A percentile compares a stretch with the other conserved stretches of the same genome.
Conservation (phyloP, 2,329 filamentous ascomycete genomes). For the Penicillium sp. region DNA sequence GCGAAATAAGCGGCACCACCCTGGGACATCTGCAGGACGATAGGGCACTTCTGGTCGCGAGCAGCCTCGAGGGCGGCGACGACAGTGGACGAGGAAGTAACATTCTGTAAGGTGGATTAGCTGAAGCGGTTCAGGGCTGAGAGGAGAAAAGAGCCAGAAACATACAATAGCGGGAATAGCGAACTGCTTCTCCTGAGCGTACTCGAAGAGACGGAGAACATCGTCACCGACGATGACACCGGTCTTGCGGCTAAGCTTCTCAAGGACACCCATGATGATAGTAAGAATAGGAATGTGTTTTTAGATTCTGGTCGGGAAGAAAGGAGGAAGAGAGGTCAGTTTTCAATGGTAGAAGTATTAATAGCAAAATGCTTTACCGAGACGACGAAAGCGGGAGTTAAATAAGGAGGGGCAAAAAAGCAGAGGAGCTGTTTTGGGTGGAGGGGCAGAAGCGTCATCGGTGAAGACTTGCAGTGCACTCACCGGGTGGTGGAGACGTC, state of each 20-base stretch:
- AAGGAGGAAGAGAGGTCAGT: constrained; percentile 5
- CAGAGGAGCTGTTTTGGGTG: constrained; percentile 1
- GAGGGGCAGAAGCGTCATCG: constrained; percentile 26
- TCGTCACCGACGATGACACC: constrained; percentile 68
- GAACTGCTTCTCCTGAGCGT: constrained; percentile 82
- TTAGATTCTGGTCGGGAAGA: constrained; percentile 3
- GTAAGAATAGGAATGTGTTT: neutral
- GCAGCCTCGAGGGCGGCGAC: constrained; percentile 92
- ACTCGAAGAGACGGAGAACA: constrained; percentile 74
- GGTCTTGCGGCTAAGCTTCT: constrained; percentile 61
- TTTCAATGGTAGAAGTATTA: constrained; percentile 12
- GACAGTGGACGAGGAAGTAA: constrained; percentile 86
- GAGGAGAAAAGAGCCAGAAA: constrained; percentile 5
- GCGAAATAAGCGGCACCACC: constrained; percentile 92
- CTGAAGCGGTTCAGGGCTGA: neutral
- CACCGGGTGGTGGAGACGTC: constrained; percentile 38
- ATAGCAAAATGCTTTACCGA: constrained; percentile 18
- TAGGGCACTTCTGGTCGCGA: constrained; percentile 82
- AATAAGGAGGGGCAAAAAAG: constrained; percentile 22
- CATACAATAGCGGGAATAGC: constrained; percentile 78
- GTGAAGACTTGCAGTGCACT: constrained; percentile 24
- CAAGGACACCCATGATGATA: constrained; percentile 46
- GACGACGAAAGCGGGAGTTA: constrained; percentile 24
- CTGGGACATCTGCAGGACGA: constrained; percentile 91
- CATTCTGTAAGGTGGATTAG: constrained; percentile 57